Percentiles rank a stretch among this genome's conserved stretches.
Evolutionary conservation across 1,284 basidiomycete genomes (phyloP).

Genomic region (Schizopora paradoxa): DNA sequence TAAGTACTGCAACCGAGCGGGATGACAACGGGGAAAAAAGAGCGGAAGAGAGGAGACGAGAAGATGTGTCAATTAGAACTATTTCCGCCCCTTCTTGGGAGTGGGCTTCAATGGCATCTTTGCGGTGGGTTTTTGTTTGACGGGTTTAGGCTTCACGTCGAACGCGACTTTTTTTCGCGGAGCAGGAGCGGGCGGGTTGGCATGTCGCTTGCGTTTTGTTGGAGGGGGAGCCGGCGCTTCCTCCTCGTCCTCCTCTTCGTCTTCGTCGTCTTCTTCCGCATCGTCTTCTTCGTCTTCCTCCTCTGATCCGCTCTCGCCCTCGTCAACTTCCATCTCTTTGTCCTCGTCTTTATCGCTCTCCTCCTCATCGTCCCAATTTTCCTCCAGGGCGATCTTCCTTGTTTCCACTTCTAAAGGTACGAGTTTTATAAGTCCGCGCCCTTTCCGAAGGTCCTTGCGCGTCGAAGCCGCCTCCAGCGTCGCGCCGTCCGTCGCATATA

Average conservation of each 20-base stretch:
- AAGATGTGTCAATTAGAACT: not conserved
- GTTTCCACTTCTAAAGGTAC: constrained; percentile 44
- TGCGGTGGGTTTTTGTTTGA: constrained; percentile 4
- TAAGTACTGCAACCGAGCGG: not conserved
- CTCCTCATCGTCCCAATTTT: constrained; percentile 40
- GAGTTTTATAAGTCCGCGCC: constrained; percentile 55
- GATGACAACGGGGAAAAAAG: not conserved
- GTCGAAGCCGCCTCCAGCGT: constrained; percentile 35
- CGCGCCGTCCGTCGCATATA: constrained; percentile 43
- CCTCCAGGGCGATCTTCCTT: constrained; percentile 51
- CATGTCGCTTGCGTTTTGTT: constrained; percentile 13
- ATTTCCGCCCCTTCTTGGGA: not conserved
- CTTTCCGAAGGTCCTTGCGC: constrained; percentile 61
- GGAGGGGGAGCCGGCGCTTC: constrained; percentile 23
- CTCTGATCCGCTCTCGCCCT: constrained; percentile 17
- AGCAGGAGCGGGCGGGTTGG: not conserved
- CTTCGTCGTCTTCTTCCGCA: constrained; percentile 22
- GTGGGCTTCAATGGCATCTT: not conserved
- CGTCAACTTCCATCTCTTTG: constrained; percentile 26
- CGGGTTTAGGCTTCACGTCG: constrained; percentile 4
- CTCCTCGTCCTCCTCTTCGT: constrained; percentile 25
- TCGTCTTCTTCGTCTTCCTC: constrained; percentile 22
- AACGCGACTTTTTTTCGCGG: constrained; percentile 18
- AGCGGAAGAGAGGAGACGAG: not conserved
- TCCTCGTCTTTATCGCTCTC: constrained; percentile 26